These are phyloP conservation scores for Magnaporthales sp. DNA, from an alignment of 2,329 filamentous ascomycete species.

Conservation along the genomic window DNA sequence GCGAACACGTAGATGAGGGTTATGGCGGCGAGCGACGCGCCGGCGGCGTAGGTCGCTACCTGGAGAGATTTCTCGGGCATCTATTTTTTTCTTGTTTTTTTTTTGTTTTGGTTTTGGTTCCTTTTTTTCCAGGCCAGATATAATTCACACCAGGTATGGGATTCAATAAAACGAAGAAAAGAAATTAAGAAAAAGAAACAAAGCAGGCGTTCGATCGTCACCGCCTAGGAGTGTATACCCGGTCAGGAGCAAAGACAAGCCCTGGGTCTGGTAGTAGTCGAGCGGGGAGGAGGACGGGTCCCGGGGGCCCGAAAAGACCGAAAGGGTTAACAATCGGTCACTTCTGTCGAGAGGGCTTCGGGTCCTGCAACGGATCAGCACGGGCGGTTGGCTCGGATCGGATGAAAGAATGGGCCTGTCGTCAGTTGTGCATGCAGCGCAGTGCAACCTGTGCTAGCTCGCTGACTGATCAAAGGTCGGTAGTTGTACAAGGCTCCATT, in stretches of 20 bases:
- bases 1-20: constrained; percentile 96
- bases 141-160: neutral
- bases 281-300: neutral
- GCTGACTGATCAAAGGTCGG: neutral
- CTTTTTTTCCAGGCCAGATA: neutral
- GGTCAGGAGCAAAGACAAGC: neutral
- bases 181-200: neutral
- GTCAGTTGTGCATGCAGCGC: neutral
- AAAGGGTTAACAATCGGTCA: neutral
- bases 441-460: neutral
- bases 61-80: constrained; percentile 81
- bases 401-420: neutral
- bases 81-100: neutral
- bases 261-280: neutral
- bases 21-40: constrained; percentile 87
- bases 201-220: neutral
- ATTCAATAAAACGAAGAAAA: neutral
- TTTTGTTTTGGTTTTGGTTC: neutral
- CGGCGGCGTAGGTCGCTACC: constrained; percentile 87
- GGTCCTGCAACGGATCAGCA: neutral
- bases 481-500: neutral
- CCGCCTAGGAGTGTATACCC: neutral
- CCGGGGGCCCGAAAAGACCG: neutral
- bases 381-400: neutral
- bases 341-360: neutral